These are phyloP conservation scores for Cryptococcus hybrid DNA, from an alignment of 1,284 basidiomycete species.

Conservation along the genomic window DNA sequence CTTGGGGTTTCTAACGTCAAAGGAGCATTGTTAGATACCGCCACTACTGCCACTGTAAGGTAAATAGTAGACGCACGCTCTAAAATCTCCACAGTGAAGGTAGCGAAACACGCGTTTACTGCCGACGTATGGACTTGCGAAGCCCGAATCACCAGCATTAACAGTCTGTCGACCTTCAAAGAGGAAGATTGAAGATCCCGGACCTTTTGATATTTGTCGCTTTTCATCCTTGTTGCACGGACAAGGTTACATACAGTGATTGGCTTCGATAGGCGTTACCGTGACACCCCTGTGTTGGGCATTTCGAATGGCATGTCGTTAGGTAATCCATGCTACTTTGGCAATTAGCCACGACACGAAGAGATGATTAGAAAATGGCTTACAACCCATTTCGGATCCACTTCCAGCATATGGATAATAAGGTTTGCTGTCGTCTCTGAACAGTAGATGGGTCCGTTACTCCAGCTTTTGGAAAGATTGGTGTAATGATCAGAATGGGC, in stretches of 20 bases:
- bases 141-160: constrained; percentile 75
- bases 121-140: constrained; percentile 69
- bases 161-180: constrained; percentile 89
- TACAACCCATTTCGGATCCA: constrained; percentile 82
- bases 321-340: constrained; percentile 58
- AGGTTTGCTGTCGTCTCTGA: constrained; percentile 87
- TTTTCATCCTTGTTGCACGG: neutral
- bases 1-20: constrained; percentile 60
- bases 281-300: constrained; percentile 80
- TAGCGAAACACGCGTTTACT: constrained; percentile 74
- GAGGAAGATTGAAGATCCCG: constrained; percentile 89
- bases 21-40: neutral
- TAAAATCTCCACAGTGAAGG: constrained; percentile 93
- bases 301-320: constrained; percentile 72
- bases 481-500: constrained; percentile 96
- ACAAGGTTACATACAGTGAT: constrained; percentile 67
- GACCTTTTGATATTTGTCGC: constrained; percentile 54
- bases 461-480: constrained; percentile 82
- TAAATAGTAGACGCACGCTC: constrained; percentile 57
- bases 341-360: neutral
- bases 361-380: constrained; percentile 42
- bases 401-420: constrained; percentile 82
- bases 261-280: constrained; percentile 95
- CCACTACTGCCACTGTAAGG: too few species aligned
- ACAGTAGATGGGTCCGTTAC: constrained; percentile 90